Conservation (phyloP, 1,139 yeast genomes). For the Geotrichum aggregatum region DNA sequence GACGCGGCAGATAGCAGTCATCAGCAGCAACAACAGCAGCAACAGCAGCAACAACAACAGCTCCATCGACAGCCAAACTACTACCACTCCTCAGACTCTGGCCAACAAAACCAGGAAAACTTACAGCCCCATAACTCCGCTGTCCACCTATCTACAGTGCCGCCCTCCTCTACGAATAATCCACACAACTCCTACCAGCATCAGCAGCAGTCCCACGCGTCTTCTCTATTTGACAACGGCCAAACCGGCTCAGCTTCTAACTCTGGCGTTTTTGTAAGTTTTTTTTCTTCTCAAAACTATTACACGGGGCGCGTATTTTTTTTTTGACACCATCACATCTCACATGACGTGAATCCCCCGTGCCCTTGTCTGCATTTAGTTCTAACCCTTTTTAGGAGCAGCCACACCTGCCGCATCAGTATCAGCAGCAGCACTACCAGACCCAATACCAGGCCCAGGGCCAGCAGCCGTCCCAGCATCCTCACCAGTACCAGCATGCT, state of each 20-base stretch:
- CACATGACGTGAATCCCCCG: neutral
- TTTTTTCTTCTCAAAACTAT: neutral
- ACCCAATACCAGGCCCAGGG: neutral
- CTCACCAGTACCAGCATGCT: neutral
- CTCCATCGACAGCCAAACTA: neutral
- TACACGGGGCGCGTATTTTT: neutral
- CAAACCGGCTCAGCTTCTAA: neutral
- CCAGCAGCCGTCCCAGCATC: conserved; percentile 4
- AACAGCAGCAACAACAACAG: neutral
- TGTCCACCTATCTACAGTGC: neutral
- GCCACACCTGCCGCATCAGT: conserved; percentile 5
- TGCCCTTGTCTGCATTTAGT: neutral
- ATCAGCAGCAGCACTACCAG: conserved; percentile 1
- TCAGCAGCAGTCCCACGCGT: neutral
- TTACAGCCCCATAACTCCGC: neutral
- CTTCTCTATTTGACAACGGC: neutral
- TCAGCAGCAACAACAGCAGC: neutral
- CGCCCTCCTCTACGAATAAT: neutral
- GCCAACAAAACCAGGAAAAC: neutral
- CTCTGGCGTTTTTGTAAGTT: neutral
- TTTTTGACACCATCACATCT: neutral
- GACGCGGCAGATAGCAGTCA: neutral
- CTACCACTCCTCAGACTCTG: neutral
- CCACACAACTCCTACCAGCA: neutral
- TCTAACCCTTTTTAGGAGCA: conserved; percentile 3